Evolutionary conservation across 108 stramenopile species (phyloP).

Genomic region (Cyclotella baltica): DNA sequence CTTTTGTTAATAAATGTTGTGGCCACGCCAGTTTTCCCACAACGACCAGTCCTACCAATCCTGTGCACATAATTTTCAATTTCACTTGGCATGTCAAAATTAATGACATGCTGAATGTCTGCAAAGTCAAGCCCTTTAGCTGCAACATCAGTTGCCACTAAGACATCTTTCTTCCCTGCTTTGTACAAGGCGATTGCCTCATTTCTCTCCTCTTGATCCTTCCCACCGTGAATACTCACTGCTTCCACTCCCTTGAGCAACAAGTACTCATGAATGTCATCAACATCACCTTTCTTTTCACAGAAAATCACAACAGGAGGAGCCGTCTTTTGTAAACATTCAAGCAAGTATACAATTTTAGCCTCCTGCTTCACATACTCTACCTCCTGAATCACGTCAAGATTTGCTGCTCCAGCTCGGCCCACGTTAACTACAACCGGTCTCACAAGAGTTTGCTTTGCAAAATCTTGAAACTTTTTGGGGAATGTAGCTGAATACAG

Average conservation of each 20-base stretch:
- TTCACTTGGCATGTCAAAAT: constrained; percentile 99
- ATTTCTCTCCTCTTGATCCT: constrained; percentile 98
- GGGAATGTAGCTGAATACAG: constrained; percentile 99
- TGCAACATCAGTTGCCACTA: constrained; percentile 98
- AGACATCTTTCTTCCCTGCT: constrained; percentile 93
- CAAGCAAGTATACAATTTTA: constrained; percentile 95
- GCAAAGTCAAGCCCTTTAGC: constrained; percentile 99
- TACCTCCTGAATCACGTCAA: constrained; percentile 99
- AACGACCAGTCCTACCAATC: constrained; percentile 99
- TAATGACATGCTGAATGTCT: constrained; percentile 98
- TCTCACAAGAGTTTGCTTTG: constrained; percentile 92
- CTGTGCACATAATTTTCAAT: constrained; percentile 97
- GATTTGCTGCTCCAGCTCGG: constrained; percentile 97
- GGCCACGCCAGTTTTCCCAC: constrained; percentile 99
- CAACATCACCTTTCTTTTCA: constrained; percentile 96
- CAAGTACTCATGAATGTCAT: constrained; percentile 98
- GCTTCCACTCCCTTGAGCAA: constrained; percentile 98
- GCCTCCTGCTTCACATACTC: constrained; percentile 99
- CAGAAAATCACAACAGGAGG: constrained; percentile 99
- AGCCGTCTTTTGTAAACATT: constrained; percentile 98
- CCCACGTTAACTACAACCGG: constrained; percentile 98
- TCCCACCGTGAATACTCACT: constrained; percentile 98
- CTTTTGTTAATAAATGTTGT: constrained; percentile 99
- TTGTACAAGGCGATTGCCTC: constrained; percentile 95
- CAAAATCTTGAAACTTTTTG: constrained; percentile 98